Percentiles rank a stretch among this genome's conserved stretches.
phyloP scores from a whole-genome alignment of 1,284 basidiomycete species.

The Phellopilus nigrolimitatus region DNA sequence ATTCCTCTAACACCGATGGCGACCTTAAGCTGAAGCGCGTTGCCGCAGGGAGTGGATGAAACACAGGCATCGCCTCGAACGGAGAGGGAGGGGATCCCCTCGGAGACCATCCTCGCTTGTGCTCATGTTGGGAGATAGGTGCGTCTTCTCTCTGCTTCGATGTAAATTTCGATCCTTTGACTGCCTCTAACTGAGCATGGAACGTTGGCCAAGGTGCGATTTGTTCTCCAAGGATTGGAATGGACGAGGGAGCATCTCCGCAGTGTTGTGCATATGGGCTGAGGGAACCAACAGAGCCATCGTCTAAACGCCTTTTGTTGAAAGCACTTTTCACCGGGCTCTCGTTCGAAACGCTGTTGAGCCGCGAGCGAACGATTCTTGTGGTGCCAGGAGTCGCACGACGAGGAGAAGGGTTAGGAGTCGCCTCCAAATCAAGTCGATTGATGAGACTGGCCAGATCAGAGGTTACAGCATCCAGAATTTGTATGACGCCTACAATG shows the following conservation, averaged over 20 bases:
- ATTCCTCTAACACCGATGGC: slow-evolving; percentile 21
- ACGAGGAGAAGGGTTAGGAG: slow-evolving; percentile 41
- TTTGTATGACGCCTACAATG: slow-evolving; percentile 54
- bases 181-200: slow-evolving; percentile 44
- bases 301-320: slow-evolving; percentile 34
- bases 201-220: slow-evolving; percentile 61
- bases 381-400: not conserved
- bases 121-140: slow-evolving; percentile 32
- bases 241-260: slow-evolving; percentile 17
- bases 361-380: slow-evolving; percentile 3
- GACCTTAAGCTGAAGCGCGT: slow-evolving; percentile 25
- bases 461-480: slow-evolving; percentile 70
- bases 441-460: slow-evolving; percentile 74
- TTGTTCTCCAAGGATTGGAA: slow-evolving; percentile 42
- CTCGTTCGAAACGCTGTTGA: slow-evolving; percentile 22
- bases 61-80: slow-evolving; percentile 36
- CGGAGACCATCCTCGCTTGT: slow-evolving; percentile 51
- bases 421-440: slow-evolving; percentile 67
- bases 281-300: slow-evolving; percentile 51
- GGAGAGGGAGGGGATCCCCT: slow-evolving; percentile 43
- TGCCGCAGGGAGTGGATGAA: slow-evolving; percentile 57
- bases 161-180: slow-evolving; percentile 27
- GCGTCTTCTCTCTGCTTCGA: not conserved
- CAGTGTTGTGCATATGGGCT: slow-evolving; percentile 54
- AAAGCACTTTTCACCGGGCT: slow-evolving; percentile 25